Evolutionary conservation across 768 basidiomycete genomes (phyloP), one percentile per base, ranked within the genome.

Genomic region (Pleurotus sapidus): DNA sequence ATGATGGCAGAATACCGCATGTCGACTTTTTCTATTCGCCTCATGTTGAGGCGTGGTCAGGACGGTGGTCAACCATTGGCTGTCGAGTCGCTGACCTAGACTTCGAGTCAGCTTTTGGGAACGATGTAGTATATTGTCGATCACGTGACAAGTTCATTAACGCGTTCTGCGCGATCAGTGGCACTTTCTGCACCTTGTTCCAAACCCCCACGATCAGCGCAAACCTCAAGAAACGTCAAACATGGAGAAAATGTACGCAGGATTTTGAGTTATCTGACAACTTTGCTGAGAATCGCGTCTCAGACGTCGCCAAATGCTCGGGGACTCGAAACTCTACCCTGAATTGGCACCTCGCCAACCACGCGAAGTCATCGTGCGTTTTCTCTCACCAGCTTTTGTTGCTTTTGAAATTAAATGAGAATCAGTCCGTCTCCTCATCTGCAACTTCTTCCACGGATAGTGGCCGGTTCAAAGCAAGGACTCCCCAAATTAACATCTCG

Each of bases 231-330:
- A 34, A 34, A 11, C 30, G 8, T n/a, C 34, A 12, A 42, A 37
- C 11, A 54, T 54, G 51, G 51, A 54, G 51, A 54, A 54, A 54
- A 54, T 54, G 51, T 54, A 38, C 6, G 51, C 23, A 15, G 9
- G 15, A 50, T 15, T n/a, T 24, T 50, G 20, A 50, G 20, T 37
- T 20, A 11, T n/a, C 27, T 15, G 23, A 15, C 2, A 48, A 48
- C 3, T 14, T 24, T 3, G 23, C 30, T 50, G 42, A 45, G 42
- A 17, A 45, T n/a, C 20, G 30, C 42, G 20, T 50, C 27, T 37
- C 27, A 54, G 51, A 17, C 51, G 51, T 40, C 51, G 51, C 39
- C 39, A 54, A 24, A 54, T 54, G 51, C 20, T 54, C 12, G 37
- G 9, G 11, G 51, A 54, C 23, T n/a, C 51, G 20, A 40, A 11